Evolutionary conservation across 202 grass and related monocot species (phyloP).

Genomic region (Musa balbisiana): DNA sequence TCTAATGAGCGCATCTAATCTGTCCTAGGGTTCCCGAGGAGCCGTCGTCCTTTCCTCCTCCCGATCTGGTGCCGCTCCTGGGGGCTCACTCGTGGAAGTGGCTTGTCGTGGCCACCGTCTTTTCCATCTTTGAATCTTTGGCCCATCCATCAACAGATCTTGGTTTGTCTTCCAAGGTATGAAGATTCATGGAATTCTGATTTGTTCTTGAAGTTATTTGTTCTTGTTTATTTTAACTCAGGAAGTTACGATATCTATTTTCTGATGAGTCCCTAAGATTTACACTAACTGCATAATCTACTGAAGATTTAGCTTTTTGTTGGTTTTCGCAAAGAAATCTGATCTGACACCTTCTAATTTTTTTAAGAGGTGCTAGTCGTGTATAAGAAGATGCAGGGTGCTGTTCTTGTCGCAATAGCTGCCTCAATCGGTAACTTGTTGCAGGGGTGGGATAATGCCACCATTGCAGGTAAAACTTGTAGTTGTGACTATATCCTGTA

Average conservation of each 20-base stretch:
- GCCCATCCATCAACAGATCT: background rate
- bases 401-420: constrained; percentile 9
- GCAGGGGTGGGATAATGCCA: constrained; percentile 20
- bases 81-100: background rate
- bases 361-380: background rate
- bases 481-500: background rate
- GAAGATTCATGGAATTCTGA: background rate
- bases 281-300: background rate
- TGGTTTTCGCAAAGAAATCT: background rate
- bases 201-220: background rate
- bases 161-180: background rate
- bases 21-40: background rate
- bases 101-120: background rate
- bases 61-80: background rate
- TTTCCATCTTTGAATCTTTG: constrained; percentile 2
- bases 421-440: constrained; percentile 13
- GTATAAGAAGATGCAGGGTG: constrained; percentile 2
- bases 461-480: constrained; percentile 7
- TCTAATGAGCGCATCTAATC: background rate
- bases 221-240: background rate
- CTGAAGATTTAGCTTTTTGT: background rate
- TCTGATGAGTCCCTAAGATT: background rate
- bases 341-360: background rate
- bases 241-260: background rate
- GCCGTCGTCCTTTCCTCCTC: background rate